Evolutionary conservation across 202 grass and related monocot genomes (phyloP).

Genomic region (Schoenoplectus tabernaemontani): DNA sequence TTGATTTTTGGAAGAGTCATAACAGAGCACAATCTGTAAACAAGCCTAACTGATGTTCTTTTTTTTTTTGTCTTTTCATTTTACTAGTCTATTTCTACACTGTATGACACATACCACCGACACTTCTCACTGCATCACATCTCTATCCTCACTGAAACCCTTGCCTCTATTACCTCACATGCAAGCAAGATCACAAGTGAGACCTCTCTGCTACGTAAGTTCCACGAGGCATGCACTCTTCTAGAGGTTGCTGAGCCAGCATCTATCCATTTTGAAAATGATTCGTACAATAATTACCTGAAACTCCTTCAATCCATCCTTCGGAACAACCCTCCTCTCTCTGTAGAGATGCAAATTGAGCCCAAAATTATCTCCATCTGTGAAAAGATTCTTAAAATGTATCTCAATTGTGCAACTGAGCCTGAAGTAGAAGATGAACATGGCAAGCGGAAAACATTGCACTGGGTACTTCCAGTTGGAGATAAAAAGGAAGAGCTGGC

Average conservation of each 20-base stretch:
- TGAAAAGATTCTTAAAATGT: slow-evolving; percentile 57
- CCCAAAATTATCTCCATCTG: slow-evolving; percentile 52
- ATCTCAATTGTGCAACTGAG: slow-evolving; percentile 58
- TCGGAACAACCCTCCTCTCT: slow-evolving; percentile 38
- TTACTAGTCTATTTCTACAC: slow-evolving; percentile 48
- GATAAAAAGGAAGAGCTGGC: slow-evolving; percentile 81
- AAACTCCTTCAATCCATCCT: slow-evolving; percentile 69
- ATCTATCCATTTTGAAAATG: slow-evolving; percentile 83
- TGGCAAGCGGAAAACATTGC: slow-evolving; percentile 22
- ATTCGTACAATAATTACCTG: slow-evolving; percentile 67
- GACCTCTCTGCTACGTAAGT: slow-evolving; percentile 46
- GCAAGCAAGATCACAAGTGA: slow-evolving; percentile 67
- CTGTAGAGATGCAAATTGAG: slow-evolving; percentile 54
- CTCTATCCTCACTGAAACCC: slow-evolving; percentile 63
- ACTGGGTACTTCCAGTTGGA: slow-evolving; percentile 53
- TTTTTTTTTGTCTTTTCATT: neutral
- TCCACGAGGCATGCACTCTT: slow-evolving; percentile 80
- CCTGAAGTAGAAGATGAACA: slow-evolving; percentile 24
- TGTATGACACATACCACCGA: slow-evolving; percentile 51
- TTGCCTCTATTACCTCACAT: slow-evolving; percentile 61
- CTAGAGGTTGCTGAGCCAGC: slow-evolving; percentile 89
- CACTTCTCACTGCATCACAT: slow-evolving; percentile 43
- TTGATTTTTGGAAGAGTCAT: neutral
- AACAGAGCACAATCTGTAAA: neutral
- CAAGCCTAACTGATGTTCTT: slow-evolving; percentile 4